phyloP scores from a whole-genome alignment of 108 stramenopile genomes.

The Nannochloropsis granulata region DNA sequence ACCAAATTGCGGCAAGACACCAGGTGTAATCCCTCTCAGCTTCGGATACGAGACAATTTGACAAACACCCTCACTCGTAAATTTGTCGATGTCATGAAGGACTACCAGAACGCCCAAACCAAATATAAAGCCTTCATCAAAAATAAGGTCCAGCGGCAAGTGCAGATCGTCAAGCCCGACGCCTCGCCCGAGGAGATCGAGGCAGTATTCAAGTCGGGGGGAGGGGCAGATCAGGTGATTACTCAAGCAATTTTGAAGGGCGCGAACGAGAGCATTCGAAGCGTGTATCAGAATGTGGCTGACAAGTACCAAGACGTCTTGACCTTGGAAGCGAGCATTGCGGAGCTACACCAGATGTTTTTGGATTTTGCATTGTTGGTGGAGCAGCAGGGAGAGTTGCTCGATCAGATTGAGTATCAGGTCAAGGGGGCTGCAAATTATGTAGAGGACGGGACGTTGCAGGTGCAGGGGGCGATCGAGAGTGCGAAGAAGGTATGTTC shows the following conservation, averaged over 20 bases:
- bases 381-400: conserved; percentile 95
- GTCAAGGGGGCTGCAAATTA: conserved; percentile 75
- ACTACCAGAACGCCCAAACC: conserved; percentile 86
- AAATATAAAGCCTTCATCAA: conserved; percentile 89
- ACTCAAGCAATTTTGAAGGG: conserved; percentile 51
- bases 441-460: conserved; percentile 80
- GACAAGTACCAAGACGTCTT: conserved; percentile 97
- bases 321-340: conserved; percentile 81
- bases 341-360: conserved; percentile 98
- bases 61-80: conserved; percentile 80
- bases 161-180: conserved; percentile 86
- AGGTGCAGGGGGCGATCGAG: conserved; percentile 71
- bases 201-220: conserved; percentile 73
- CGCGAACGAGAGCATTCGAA: conserved; percentile 66
- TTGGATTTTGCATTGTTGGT: conserved; percentile 93
- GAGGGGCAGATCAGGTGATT: conserved; percentile 54
- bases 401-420: conserved; percentile 95
- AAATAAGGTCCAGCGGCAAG: conserved; percentile 79
- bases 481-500: conserved; percentile 73
- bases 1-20: conserved; percentile 28
- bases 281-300: conserved; percentile 67
- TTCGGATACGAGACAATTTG: conserved; percentile 62
- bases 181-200: conserved; percentile 93
- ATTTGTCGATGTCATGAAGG: conserved; percentile 94
- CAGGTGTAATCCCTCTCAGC: conserved; percentile 23